Evolutionary conservation across 2,329 filamentous ascomycete genomes (phyloP).

Genomic region (Aspergillus tamarii): DNA sequence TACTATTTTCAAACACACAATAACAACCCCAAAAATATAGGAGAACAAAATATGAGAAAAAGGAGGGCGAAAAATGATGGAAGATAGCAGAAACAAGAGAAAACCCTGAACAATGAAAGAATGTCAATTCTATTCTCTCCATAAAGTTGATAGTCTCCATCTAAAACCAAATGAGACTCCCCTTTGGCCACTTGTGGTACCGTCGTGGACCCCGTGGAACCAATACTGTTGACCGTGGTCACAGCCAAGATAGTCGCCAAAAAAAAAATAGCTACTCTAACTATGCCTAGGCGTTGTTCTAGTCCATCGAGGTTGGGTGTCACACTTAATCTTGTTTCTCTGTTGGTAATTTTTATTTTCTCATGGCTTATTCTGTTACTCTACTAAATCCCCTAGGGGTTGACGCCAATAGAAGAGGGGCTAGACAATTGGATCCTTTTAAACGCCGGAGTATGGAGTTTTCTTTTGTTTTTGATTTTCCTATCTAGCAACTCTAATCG

Average conservation of each 20-base stretch:
- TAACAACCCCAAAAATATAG: background rate
- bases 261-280: conserved; percentile 11
- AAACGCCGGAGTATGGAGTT: background rate
- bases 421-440: conserved; percentile 6
- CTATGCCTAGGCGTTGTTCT: conserved; percentile 18
- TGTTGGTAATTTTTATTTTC: conserved; percentile 1
- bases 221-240: conserved; percentile 19
- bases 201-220: conserved; percentile 29
- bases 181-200: conserved; percentile 26
- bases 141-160: background rate
- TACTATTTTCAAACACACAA: background rate
- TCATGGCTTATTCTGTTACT: conserved; percentile 6
- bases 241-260: conserved; percentile 18
- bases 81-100: background rate
- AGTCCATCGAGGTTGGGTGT: conserved; percentile 19
- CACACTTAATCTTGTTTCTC: conserved; percentile 12
- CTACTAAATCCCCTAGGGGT: conserved; percentile 11
- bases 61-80: background rate
- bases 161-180: conserved; percentile 13
- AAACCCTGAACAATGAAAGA: background rate
- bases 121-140: background rate
- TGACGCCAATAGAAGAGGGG: conserved; percentile 8
- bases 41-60: background rate
- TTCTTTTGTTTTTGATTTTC: conserved; percentile 5
- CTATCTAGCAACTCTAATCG: background rate